Base-by-base conservation (phyloP, 2,329 filamentous ascomycete species). In the Alternaria consortialis region DNA sequence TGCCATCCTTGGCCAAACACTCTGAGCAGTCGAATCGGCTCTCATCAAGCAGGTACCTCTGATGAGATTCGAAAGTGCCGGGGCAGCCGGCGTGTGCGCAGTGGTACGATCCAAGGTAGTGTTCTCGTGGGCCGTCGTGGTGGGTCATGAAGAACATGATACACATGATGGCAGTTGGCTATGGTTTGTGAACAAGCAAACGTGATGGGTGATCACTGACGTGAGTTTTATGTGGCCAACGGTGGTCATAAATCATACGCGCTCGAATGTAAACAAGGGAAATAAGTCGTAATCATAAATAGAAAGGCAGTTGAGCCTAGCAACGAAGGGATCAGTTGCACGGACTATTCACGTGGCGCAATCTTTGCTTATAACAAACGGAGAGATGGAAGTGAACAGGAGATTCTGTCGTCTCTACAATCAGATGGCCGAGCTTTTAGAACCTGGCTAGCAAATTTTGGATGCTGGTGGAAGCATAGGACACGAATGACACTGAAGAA, bases 71-170 rank as follows among this genome's bases (percentile, higher is more conserved):
- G 8, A 36, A 53, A 1, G 31, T 34, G 6, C 60, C 65, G 5
- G 62, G n/a, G 13, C 56, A 58, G 17, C 39, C 29, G 17, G 29
- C 23, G 36, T 67, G 60, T 8, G 7, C 42, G 42, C 64, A 66
- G 11, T 62, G 59, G 3, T 51, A 25, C 1, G 9, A 43, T 1
- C 1, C 15, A 9, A 44, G 7, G 15, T 3, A 20, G 32, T 58
- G 55, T 17, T 53, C 25, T 2, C 32, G 47, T 5, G 23, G 23
- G 31, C 43, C 51, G 32, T 55, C 39, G 11, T 44, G 15, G 29
- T 65, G 50, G 12, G 13, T 3, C n/a, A 39, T 32, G 42, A 56
- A 56, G 51, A 54, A 67, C 9, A 37, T 40, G 20, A 67, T 54
- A 37, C 65, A 67, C 65, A 67, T 67, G 7, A 6, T 7, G 20